phyloP scores from a whole-genome alignment of 1,284 basidiomycete species.

The Cutaneotrichosporon curvatum region DNA sequence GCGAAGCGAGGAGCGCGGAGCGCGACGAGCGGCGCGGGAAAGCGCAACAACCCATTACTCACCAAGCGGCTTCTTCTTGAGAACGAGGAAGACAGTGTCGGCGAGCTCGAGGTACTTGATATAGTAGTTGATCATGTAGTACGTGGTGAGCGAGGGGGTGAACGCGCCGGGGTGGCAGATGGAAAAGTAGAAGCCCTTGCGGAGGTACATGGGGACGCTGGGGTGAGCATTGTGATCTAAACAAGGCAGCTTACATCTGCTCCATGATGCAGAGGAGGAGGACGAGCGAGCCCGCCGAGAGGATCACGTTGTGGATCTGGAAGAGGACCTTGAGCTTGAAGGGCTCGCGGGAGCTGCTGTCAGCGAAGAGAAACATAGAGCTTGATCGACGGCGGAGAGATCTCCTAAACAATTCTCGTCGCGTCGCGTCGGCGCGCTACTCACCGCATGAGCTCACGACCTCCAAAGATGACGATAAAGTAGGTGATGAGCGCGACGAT shows the following conservation, averaged over 20 bases:
- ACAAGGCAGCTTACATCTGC: conserved; percentile 54
- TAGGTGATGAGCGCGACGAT: conserved; percentile 65
- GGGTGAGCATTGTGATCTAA: background rate
- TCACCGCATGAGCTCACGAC: conserved; percentile 73
- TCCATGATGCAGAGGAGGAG: conserved; percentile 82
- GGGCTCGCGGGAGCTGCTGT: conserved; percentile 53
- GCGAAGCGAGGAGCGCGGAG: too few species aligned
- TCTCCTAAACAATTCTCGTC: too few species aligned
- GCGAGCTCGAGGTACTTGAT: conserved; percentile 91
- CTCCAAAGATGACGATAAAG: conserved; percentile 80
- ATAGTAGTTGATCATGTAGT: conserved; percentile 98
- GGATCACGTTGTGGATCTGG: conserved; percentile 83
- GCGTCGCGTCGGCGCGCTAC: conserved; percentile 14
- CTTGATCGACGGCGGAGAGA: too few species aligned
- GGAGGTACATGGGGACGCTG: conserved; percentile 61
- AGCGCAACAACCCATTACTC: conserved; percentile 27
- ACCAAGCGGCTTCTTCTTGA: conserved; percentile 97
- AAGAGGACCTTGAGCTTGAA: conserved; percentile 80
- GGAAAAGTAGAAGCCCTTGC: conserved; percentile 63
- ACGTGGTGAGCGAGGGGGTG: conserved; percentile 83
- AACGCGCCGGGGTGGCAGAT: conserved; percentile 74
- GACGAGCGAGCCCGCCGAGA: conserved; percentile 72
- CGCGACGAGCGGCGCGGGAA: too few species aligned
- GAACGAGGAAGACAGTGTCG: conserved; percentile 93
- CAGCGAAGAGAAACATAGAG: too few species aligned